Evolutionary conservation across 768 basidiomycete species (phyloP).

Genomic region (Glaciozyma martinii): DNA sequence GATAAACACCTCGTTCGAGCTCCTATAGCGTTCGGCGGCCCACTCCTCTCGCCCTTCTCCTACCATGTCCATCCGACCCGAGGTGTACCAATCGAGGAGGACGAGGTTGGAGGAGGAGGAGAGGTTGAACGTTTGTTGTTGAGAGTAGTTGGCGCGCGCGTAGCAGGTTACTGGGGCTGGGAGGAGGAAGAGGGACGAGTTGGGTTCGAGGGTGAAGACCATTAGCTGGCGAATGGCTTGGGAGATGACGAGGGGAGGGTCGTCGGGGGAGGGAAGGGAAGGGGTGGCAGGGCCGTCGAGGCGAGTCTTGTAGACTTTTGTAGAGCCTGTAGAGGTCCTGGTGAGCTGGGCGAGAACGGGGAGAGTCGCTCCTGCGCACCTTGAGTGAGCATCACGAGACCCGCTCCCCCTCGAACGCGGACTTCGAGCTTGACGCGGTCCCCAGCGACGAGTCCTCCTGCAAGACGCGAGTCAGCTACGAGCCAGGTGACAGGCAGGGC

Average conservation of each 20-base stretch:
- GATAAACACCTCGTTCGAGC: constrained; percentile 70
- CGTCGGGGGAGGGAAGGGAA: too few species aligned
- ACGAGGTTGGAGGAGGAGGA: constrained; percentile 52
- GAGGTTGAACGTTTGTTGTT: constrained; percentile 69
- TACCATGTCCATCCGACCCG: constrained; percentile 54
- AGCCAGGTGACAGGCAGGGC: too few species aligned
- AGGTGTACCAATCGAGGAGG: constrained; percentile 84
- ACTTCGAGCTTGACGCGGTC: constrained; percentile 62
- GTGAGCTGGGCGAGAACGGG: background rate
- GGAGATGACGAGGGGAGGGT: background rate
- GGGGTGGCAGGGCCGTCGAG: constrained; percentile 49
- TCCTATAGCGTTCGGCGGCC: constrained; percentile 76
- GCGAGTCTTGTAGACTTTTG: constrained; percentile 85
- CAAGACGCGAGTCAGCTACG: too few species aligned
- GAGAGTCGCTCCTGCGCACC: constrained; percentile 39
- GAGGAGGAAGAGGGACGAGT: constrained; percentile 62
- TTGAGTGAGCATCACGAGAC: constrained; percentile 73
- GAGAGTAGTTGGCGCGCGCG: constrained; percentile 67
- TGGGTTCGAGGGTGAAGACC: constrained; percentile 49
- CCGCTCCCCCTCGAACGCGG: constrained; percentile 51
- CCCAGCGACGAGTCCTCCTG: constrained; percentile 72
- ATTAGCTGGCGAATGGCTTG: constrained; percentile 56
- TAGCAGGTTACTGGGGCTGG: constrained; percentile 94
- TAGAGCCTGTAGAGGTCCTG: constrained; percentile 55
- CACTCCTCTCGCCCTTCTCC: constrained; percentile 62